These are phyloP conservation scores for Batrachochytrium dendrobatidis DNA, from an alignment of 371 early-diverging fungal species.

Conservation along the genomic window DNA sequence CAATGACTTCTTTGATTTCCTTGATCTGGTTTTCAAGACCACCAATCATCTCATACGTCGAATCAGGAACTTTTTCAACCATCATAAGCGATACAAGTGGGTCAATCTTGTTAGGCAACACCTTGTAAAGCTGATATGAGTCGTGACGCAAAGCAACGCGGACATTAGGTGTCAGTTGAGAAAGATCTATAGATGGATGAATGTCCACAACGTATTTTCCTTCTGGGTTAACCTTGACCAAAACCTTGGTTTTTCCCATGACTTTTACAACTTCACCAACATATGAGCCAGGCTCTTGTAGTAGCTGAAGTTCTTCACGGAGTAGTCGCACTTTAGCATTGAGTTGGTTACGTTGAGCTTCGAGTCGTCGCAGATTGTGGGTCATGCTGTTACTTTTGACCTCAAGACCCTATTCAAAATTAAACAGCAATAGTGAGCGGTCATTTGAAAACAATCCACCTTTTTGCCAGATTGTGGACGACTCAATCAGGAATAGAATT, in stretches of 20 bases:
- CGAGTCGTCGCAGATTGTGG: slow-evolving; percentile 94
- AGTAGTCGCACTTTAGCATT: slow-evolving; percentile 97
- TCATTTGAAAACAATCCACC: neutral
- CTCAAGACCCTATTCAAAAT: slow-evolving; percentile 62
- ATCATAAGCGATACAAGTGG: slow-evolving; percentile 99
- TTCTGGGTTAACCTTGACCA: slow-evolving; percentile 99
- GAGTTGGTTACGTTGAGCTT: slow-evolving; percentile 96
- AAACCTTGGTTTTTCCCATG: slow-evolving; percentile 98
- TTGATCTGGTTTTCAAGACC: slow-evolving; percentile 99
- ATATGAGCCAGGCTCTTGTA: slow-evolving; percentile 96
- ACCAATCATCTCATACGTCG: slow-evolving; percentile 99
- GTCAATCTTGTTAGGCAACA: slow-evolving; percentile 91
- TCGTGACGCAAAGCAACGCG: slow-evolving; percentile 97
- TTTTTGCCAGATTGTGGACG: no score
- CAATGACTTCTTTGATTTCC: slow-evolving; percentile 99
- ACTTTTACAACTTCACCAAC: slow-evolving; percentile 99
- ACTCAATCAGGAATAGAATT: no score
- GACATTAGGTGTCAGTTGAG: slow-evolving; percentile 87
- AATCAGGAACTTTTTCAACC: slow-evolving; percentile 99
- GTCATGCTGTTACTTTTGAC: slow-evolving; percentile 79
- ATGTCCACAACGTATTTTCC: slow-evolving; percentile 99
- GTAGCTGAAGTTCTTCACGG: slow-evolving; percentile 94
- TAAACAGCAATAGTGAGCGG: neutral
- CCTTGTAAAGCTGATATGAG: slow-evolving; percentile 49
- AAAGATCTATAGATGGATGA: slow-evolving; percentile 81